Percentiles rank a stretch among this genome's conserved stretches.
These are phyloP conservation scores for Cenococcum geophilum DNA, from an alignment of 495 filamentous ascomycete genomes.

Conservation along the genomic window DNA sequence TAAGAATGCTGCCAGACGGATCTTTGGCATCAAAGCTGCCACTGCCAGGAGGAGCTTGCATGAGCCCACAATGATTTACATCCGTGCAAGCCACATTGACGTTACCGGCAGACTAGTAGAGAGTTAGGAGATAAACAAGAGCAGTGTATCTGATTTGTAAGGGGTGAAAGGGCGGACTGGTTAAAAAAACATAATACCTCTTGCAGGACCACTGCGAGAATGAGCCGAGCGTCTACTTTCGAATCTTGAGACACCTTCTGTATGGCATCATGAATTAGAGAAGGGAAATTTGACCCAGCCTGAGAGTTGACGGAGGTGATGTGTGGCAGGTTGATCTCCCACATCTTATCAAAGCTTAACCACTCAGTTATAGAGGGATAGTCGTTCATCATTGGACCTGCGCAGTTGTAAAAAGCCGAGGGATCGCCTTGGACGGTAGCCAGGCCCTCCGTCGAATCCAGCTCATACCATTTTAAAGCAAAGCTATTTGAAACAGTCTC, in stretches of 20 bases:
- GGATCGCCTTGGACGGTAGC: not conserved
- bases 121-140: not conserved
- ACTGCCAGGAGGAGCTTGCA: conserved; percentile 2
- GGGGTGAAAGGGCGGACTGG: not conserved
- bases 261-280: not conserved
- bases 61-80: not conserved
- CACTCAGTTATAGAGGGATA: not conserved
- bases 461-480: not conserved
- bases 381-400: not conserved
- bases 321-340: not conserved
- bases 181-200: not conserved
- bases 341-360: conserved; percentile 5
- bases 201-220: not conserved
- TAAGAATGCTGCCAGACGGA: not conserved
- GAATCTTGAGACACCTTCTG: not conserved
- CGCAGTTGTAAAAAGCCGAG: not conserved
- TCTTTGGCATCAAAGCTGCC: not conserved
- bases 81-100: not conserved
- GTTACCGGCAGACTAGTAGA: not conserved
- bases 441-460: not conserved
- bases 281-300: not conserved
- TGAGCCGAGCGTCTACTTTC: not conserved
- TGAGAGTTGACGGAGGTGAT: not conserved
- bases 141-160: not conserved
- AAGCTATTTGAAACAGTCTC: not conserved